Conservation (phyloP, 2,329 filamentous ascomycete species). For the Alternaria dauci region DNA sequence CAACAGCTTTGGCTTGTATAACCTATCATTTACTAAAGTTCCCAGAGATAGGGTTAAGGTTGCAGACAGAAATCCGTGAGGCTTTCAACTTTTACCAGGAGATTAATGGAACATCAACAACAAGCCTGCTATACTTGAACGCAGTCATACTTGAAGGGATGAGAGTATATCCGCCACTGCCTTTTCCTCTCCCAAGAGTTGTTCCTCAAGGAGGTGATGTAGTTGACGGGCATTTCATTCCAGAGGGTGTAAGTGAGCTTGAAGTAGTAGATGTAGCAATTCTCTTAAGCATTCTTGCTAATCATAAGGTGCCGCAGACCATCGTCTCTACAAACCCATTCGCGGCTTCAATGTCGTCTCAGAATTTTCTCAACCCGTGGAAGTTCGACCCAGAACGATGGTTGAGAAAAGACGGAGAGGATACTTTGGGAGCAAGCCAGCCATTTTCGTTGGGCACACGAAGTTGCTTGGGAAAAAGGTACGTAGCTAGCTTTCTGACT, state of each 20-base stretch:
- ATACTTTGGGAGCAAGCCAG: constrained; percentile 29
- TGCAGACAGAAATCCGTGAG: constrained; percentile 11
- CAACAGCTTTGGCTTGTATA: constrained; percentile 19
- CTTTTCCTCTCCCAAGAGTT: constrained; percentile 48
- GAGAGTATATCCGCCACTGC: constrained; percentile 37
- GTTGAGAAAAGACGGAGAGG: constrained; percentile 36
- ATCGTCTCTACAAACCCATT: constrained; percentile 28
- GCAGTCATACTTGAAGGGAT: constrained; percentile 39
- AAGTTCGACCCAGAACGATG: constrained; percentile 49
- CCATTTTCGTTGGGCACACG: constrained; percentile 47
- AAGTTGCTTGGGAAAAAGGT: constrained; percentile 46
- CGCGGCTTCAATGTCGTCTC: constrained; percentile 26
- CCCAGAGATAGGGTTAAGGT: not conserved
- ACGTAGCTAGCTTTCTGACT: constrained; percentile 1
- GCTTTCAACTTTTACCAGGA: constrained; percentile 8
- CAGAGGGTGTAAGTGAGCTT: constrained; percentile 22
- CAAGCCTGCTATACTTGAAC: constrained; percentile 30
- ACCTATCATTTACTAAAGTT: constrained; percentile 18
- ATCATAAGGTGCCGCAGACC: constrained; percentile 11
- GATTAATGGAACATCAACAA: constrained; percentile 7
- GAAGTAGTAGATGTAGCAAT: not conserved
- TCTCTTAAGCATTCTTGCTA: not conserved
- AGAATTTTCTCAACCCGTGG: constrained; percentile 30
- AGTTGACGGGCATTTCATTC: constrained; percentile 25
- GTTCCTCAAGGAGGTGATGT: constrained; percentile 11